phyloP scores from a whole-genome alignment of 2,329 filamentous ascomycete genomes.

The Neofusicoccum umdonicola region DNA sequence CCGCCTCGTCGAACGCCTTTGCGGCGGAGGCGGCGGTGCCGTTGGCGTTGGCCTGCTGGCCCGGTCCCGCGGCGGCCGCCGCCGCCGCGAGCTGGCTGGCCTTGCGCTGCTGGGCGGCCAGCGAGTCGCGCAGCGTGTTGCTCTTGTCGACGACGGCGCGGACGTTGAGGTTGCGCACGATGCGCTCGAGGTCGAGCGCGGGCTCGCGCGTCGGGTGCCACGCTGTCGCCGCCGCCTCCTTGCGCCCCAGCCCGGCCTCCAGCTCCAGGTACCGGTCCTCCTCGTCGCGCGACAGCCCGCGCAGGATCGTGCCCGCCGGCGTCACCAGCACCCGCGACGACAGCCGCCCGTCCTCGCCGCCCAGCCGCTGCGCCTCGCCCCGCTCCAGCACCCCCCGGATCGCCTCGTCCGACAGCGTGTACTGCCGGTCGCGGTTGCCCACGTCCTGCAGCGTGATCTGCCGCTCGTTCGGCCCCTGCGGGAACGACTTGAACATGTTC shows the following conservation, averaged over 20 bases:
- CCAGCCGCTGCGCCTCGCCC: constrained; percentile 43
- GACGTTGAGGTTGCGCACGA: constrained; percentile 12
- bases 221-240: constrained; percentile 29
- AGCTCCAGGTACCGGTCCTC: constrained; percentile 69
- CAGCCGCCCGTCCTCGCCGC: constrained; percentile 41
- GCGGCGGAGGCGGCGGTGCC: constrained; percentile 23
- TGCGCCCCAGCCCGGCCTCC: constrained; percentile 48
- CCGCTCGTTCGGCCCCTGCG: constrained; percentile 25
- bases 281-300: constrained; percentile 66
- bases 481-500: constrained; percentile 14
- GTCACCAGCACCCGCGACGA: constrained; percentile 66
- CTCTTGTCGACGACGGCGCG: constrained; percentile 4
- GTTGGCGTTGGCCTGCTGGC: constrained; percentile 16
- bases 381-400: constrained; percentile 49
- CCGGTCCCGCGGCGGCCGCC: constrained; percentile 19
- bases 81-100: constrained; percentile 17
- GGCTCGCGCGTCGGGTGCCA: constrained; percentile 25
- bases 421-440: constrained; percentile 32
- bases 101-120: constrained; percentile 19
- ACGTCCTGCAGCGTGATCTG: constrained; percentile 30
- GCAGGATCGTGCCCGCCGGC: constrained; percentile 73
- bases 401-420: constrained; percentile 44
- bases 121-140: constrained; percentile 15
- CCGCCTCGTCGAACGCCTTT: constrained; percentile 4
- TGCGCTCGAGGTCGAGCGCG: constrained; percentile 7